phyloP scores from a whole-genome alignment of 2,329 filamentous ascomycete species.

The Fusarium mundagurra region DNA sequence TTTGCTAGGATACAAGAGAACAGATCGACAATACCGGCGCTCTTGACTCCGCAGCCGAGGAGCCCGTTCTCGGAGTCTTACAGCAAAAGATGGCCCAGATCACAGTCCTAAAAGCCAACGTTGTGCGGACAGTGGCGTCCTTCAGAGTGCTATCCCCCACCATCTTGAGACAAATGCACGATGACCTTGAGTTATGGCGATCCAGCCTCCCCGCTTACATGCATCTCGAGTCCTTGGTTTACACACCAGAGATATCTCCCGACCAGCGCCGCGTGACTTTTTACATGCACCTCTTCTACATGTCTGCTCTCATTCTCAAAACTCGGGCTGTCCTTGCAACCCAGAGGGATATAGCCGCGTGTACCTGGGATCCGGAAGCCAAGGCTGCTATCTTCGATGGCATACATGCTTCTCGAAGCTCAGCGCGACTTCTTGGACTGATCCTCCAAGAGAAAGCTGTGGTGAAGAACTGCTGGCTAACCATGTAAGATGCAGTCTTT shows the following conservation, averaged over 20 bases:
- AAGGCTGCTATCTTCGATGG: background rate
- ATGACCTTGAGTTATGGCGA: background rate
- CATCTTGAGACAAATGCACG: background rate
- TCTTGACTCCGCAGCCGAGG: background rate
- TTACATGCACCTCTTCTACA: background rate
- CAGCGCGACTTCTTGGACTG: accelerated
- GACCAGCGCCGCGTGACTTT: background rate
- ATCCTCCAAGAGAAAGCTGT: background rate
- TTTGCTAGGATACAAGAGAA: background rate
- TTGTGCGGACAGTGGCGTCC: background rate
- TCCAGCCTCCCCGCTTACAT: background rate
- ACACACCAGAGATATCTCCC: background rate
- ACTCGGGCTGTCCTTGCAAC: background rate
- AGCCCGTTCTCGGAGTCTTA: accelerated
- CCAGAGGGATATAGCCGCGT: background rate
- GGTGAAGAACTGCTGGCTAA: background rate
- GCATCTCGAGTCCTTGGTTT: accelerated
- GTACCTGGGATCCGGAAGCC: background rate
- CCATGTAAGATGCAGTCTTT: background rate
- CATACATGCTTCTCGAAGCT: background rate
- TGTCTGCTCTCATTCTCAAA: background rate
- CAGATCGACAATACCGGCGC: background rate
- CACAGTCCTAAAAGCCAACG: background rate
- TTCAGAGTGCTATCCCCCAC: accelerated
- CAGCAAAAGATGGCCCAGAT: background rate